Conservation (phyloP, 768 basidiomycete genomes). For the Mycena capillaripes region DNA sequence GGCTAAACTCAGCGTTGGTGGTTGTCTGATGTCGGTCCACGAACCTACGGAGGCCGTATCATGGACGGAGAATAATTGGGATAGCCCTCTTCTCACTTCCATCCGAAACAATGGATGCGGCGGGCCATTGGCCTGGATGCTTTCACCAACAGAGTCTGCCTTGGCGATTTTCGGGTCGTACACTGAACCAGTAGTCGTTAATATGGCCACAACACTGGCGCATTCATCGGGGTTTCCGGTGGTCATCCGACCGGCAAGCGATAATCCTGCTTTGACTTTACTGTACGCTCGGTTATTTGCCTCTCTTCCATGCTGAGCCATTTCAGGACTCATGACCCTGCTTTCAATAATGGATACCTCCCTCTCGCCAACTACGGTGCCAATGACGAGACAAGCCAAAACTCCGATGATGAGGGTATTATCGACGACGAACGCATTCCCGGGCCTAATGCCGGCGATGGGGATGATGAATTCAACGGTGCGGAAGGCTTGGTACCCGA, state of each 20-base stretch:
- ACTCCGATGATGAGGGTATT: not conserved
- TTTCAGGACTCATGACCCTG: not conserved
- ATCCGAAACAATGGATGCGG: not conserved
- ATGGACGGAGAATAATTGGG: conserved; percentile 9
- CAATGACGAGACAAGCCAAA: no score
- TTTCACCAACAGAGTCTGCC: not conserved
- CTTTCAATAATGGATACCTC: not conserved
- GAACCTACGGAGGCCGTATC: not conserved
- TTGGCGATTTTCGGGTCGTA: conserved; percentile 4
- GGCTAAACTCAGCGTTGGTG: not conserved
- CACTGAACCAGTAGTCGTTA: not conserved
- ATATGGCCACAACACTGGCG: not conserved
- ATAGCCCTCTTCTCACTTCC: not conserved
- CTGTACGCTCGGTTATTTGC: not conserved
- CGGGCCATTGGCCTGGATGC: conserved; percentile 6
- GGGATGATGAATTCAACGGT: no score
- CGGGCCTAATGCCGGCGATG: no score
- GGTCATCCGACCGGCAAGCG: not conserved
- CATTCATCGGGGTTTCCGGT: not conserved
- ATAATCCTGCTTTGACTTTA: not conserved
- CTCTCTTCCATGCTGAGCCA: not conserved
- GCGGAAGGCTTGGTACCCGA: no score
- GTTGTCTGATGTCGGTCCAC: not conserved
- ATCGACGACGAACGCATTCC: no score
- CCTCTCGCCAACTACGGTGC: no score